phyloP scores from a whole-genome alignment of 2,329 filamentous ascomycete species.

The Pleurostoma richardsiae region DNA sequence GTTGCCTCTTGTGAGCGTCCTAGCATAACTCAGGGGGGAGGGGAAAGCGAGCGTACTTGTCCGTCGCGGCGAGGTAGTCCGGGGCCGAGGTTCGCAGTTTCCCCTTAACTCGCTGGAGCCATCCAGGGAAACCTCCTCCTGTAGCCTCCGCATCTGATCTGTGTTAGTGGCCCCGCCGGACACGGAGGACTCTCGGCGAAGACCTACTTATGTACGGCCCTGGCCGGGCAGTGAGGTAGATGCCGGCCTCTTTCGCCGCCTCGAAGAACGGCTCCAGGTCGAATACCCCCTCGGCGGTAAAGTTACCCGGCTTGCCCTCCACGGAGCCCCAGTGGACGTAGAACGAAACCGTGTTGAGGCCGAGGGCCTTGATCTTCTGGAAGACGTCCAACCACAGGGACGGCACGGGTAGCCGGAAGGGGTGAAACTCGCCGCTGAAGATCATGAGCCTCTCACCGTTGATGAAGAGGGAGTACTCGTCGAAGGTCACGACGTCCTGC shows the following conservation, averaged over 20 bases:
- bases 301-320: slow-evolving; percentile 62
- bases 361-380: slow-evolving; percentile 69
- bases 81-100: slow-evolving; percentile 51
- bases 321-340: slow-evolving; percentile 68
- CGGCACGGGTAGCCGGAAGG: slow-evolving; percentile 37
- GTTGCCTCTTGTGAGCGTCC: slow-evolving; percentile 1
- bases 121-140: slow-evolving; percentile 69
- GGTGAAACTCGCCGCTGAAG: slow-evolving; percentile 64
- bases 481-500: slow-evolving; percentile 50
- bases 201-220: slow-evolving; percentile 8
- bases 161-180: not conserved
- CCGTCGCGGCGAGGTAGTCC: slow-evolving; percentile 55
- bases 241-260: slow-evolving; percentile 59
- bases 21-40: not conserved
- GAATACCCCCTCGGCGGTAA: slow-evolving; percentile 62
- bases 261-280: slow-evolving; percentile 65
- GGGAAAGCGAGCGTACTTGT: slow-evolving; percentile 37
- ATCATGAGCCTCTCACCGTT: slow-evolving; percentile 62
- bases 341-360: slow-evolving; percentile 67
- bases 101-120: slow-evolving; percentile 59
- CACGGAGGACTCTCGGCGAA: slow-evolving; percentile 6
- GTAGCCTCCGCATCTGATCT: slow-evolving; percentile 47
- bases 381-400: slow-evolving; percentile 58
- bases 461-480: slow-evolving; percentile 61
- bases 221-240: slow-evolving; percentile 58